These are phyloP conservation scores for Thelephora terrestris DNA, from an alignment of 1,284 basidiomycete species.

Conservation along the genomic window DNA sequence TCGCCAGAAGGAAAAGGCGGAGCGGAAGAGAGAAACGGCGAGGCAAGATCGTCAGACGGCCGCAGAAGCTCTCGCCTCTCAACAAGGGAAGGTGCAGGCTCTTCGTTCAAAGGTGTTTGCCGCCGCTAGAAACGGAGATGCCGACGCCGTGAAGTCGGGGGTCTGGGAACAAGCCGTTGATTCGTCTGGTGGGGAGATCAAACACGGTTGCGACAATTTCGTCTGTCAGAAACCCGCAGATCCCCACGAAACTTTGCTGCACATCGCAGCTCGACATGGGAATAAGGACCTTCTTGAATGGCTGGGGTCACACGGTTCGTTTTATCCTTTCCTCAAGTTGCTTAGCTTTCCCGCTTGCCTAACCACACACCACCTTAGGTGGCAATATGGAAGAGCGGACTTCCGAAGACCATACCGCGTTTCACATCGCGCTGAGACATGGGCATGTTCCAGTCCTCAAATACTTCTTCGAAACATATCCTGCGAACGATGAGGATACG, in stretches of 20 bases:
- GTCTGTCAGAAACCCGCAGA: slow-evolving; percentile 38
- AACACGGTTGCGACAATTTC: slow-evolving; percentile 42
- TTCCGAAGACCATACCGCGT: slow-evolving; percentile 42
- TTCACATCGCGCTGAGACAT: slow-evolving; percentile 51
- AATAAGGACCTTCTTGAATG: slow-evolving; percentile 51
- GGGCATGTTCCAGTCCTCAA: slow-evolving; percentile 40
- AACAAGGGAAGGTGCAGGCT: slow-evolving; percentile 39
- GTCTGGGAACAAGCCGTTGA: slow-evolving; percentile 62
- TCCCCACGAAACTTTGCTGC: slow-evolving; percentile 53
- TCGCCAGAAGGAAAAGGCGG: slow-evolving; percentile 44
- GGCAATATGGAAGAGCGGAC: slow-evolving; percentile 63
- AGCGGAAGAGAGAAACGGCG: slow-evolving; percentile 44
- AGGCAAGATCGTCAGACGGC: slow-evolving; percentile 40
- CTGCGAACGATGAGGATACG: slow-evolving; percentile 40
- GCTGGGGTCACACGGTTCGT: slow-evolving; percentile 59
- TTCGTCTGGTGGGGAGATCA: slow-evolving; percentile 58
- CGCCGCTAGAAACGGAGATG: slow-evolving; percentile 46
- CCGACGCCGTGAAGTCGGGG: slow-evolving; percentile 44
- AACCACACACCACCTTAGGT: slow-evolving; percentile 31
- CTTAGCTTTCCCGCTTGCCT: not conserved
- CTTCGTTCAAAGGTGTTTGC: slow-evolving; percentile 50
- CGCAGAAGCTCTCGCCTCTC: slow-evolving; percentile 34
- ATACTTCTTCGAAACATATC: slow-evolving; percentile 49
- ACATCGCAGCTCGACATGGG: slow-evolving; percentile 48
- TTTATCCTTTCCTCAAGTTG: not conserved